Evolutionary conservation across 768 basidiomycete genomes (phyloP).

Genomic region (Lentinula aciculospora): DNA sequence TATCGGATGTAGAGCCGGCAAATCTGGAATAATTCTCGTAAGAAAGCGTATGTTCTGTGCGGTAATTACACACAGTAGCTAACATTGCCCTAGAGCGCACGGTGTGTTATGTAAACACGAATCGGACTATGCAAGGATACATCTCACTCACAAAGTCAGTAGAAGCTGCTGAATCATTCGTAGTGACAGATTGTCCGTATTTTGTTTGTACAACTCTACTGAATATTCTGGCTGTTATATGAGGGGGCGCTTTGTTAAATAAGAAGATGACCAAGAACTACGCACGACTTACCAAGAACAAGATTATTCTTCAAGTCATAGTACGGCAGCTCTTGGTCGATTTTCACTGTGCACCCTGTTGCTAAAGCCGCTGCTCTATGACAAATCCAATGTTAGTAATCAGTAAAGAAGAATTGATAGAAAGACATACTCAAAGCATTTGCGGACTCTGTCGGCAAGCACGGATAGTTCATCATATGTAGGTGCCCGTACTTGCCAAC

Average conservation of each 20-base stretch:
- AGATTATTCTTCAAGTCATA: slow-evolving; percentile 56
- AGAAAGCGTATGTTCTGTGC: background rate
- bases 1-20: slow-evolving; percentile 61
- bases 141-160: slow-evolving; percentile 67
- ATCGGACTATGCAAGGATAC: slow-evolving; percentile 1
- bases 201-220: slow-evolving; percentile 31
- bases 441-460: slow-evolving; percentile 53
- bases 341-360: slow-evolving; percentile 47
- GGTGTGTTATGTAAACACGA: background rate
- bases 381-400: slow-evolving; percentile 8
- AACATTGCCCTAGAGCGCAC: slow-evolving; percentile 56
- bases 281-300: slow-evolving; percentile 37
- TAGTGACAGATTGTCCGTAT: slow-evolving; percentile 35
- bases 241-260: background rate
- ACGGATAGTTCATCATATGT: slow-evolving; percentile 47
- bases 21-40: slow-evolving; percentile 27
- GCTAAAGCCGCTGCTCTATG: slow-evolving; percentile 65
- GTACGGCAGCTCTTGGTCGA: slow-evolving; percentile 37
- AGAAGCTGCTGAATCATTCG: slow-evolving; percentile 44
- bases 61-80: slow-evolving; percentile 45
- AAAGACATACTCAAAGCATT: slow-evolving; percentile 63
- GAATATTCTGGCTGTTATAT: slow-evolving; percentile 49
- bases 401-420: background rate
- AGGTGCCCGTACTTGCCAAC: slow-evolving; percentile 68
- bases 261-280: background rate